A percentile compares a stretch with the other conserved stretches of the same genome.
phyloP scores from a whole-genome alignment of 75 land plant species.

The Pseudotsuga menziesii region DNA sequence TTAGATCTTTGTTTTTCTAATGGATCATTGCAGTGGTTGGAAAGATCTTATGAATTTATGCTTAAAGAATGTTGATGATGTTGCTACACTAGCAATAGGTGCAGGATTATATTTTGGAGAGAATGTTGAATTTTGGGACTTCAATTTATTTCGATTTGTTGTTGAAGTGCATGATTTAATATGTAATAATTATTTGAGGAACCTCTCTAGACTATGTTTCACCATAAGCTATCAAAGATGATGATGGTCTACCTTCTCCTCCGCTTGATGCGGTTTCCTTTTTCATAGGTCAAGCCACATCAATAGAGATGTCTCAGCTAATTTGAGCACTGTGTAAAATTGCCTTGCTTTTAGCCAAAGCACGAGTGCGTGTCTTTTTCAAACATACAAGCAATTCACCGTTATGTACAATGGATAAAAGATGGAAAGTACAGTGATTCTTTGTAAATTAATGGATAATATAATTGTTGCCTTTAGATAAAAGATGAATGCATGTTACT shows the following conservation, averaged over 20 bases:
- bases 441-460: background rate
- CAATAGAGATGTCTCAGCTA: constrained; percentile 37
- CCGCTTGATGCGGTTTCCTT: constrained; percentile 47
- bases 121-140: constrained; percentile 9
- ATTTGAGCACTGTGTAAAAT: background rate
- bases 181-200: constrained; percentile 10
- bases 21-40: constrained; percentile 57
- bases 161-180: background rate
- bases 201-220: constrained; percentile 42
- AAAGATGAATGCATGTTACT: background rate
- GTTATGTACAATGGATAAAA: background rate
- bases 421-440: background rate
- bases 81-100: constrained; percentile 28
- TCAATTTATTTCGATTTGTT: background rate
- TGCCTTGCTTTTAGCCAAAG: background rate
- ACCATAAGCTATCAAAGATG: constrained; percentile 46
- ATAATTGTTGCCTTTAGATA: background rate
- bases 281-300: constrained; percentile 23
- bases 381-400: background rate
- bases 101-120: background rate
- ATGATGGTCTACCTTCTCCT: constrained; percentile 44
- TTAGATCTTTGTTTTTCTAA: background rate
- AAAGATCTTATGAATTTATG: constrained; percentile 75
- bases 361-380: background rate
- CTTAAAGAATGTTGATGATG: constrained; percentile 43